Conservation (phyloP, 1,139 yeast species). For the Saccharomyces hybrid region DNA sequence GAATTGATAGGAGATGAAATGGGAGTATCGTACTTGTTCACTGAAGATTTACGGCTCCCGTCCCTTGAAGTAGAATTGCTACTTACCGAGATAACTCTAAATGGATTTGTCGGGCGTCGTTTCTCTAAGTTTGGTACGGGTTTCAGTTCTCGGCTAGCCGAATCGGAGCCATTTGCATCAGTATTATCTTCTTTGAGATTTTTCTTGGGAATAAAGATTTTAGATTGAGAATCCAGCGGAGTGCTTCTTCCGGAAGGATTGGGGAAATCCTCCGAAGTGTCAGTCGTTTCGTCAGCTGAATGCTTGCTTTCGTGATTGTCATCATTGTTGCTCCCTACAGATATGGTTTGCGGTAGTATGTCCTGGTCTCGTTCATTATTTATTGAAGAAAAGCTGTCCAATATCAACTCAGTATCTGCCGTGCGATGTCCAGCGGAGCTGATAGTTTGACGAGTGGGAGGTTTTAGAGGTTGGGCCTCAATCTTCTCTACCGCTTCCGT, state of each 20-base stretch:
- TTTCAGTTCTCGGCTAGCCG: background rate
- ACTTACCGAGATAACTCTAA: constrained; percentile 30
- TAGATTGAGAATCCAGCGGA: constrained; percentile 1
- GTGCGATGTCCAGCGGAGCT: background rate
- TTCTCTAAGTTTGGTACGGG: background rate
- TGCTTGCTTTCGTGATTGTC: background rate
- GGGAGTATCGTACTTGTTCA: constrained; percentile 2
- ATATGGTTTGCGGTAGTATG: constrained; percentile 2
- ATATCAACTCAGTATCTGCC: background rate
- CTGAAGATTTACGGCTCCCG: constrained; percentile 6
- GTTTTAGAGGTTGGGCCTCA: background rate
- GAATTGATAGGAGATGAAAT: background rate
- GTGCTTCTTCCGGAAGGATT: background rate
- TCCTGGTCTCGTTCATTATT: background rate
- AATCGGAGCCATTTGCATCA: constrained; percentile 1
- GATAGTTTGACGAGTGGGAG: background rate
- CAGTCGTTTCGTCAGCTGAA: background rate
- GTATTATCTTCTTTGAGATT: constrained; percentile 3
- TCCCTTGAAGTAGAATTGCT: constrained; percentile 11
- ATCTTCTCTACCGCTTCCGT: background rate
- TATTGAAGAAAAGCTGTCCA: background rate
- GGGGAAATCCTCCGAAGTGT: background rate
- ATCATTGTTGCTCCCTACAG: constrained; percentile 2
- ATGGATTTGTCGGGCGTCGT: constrained; percentile 23
- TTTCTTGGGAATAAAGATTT: constrained; percentile 13